Conservation (phyloP, 345 rosid species). For the Eucalyptus urophylla region DNA sequence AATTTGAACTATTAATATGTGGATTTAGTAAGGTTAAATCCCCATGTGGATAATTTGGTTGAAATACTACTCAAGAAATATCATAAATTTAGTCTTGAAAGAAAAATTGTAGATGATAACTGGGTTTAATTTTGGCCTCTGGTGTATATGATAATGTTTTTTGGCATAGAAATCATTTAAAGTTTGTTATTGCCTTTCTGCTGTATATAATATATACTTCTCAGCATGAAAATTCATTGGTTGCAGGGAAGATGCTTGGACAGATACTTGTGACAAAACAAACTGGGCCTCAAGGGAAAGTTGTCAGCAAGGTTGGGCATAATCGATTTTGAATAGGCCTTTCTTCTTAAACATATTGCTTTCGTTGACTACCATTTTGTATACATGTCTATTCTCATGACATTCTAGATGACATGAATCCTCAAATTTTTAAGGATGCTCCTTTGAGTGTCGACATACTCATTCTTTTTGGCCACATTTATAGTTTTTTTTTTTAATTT, state of each 20-base stretch:
- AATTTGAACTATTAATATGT: neutral
- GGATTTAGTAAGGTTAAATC: neutral
- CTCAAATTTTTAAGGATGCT: neutral
- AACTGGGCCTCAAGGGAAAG: constrained; percentile 95
- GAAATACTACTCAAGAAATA: neutral
- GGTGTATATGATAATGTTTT: neutral
- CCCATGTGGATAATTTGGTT: neutral
- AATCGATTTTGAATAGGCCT: neutral
- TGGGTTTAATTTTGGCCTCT: neutral
- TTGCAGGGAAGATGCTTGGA: constrained; percentile 91
- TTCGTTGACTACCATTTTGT: neutral
- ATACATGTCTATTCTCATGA: neutral
- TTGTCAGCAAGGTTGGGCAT: constrained; percentile 87
- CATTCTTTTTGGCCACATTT: neutral
- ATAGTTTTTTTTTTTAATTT: neutral
- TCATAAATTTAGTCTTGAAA: neutral
- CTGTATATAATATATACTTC: neutral
- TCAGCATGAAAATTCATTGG: neutral
- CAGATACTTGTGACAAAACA: constrained; percentile 96
- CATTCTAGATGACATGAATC: neutral
- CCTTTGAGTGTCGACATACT: neutral
- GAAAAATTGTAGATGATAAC: neutral
- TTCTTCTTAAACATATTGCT: neutral
- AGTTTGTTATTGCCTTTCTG: neutral
- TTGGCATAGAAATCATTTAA: neutral